Conservation (phyloP, 2,329 filamentous ascomycete species). For the Rhytidhysteron rufulum region DNA sequence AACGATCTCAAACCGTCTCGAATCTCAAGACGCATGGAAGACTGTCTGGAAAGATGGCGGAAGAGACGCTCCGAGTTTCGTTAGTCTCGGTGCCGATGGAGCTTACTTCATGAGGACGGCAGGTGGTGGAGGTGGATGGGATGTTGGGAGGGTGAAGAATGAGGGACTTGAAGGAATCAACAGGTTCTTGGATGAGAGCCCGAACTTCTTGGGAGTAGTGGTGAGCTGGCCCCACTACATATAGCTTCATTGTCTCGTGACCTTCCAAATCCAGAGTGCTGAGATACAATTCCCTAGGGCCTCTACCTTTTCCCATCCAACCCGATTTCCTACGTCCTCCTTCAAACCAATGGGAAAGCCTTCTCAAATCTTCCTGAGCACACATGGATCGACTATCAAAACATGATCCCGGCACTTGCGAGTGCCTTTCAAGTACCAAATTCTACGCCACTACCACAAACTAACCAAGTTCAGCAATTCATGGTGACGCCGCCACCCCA, state of each 20-base stretch:
- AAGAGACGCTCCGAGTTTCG: constrained; percentile 23
- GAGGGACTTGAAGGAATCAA: constrained; percentile 26
- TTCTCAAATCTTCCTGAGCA: constrained; percentile 30
- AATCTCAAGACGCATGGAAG: constrained; percentile 19
- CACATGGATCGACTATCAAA: constrained; percentile 30
- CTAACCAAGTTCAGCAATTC: not conserved
- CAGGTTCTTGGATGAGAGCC: constrained; percentile 19
- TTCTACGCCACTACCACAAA: not conserved
- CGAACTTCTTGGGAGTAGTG: constrained; percentile 20
- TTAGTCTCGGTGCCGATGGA: constrained; percentile 24
- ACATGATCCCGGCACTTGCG: constrained; percentile 22
- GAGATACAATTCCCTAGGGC: constrained; percentile 17
- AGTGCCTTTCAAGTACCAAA: constrained; percentile 13
- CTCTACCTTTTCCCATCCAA: constrained; percentile 25
- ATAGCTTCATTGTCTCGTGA: no score
- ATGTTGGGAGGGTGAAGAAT: constrained; percentile 17
- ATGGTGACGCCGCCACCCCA: not conserved
- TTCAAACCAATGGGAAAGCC: constrained; percentile 23
- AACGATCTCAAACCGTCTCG: constrained; percentile 17
- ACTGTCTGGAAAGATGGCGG: constrained; percentile 24
- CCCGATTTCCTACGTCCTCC: constrained; percentile 22
- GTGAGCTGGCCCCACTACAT: constrained; percentile 12
- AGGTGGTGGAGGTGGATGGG: constrained; percentile 28
- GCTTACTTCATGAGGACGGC: constrained; percentile 31
- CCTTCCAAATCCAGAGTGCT: no score